Conservation (phyloP, 768 basidiomycete genomes). For the Boletus coccyginus region DNA sequence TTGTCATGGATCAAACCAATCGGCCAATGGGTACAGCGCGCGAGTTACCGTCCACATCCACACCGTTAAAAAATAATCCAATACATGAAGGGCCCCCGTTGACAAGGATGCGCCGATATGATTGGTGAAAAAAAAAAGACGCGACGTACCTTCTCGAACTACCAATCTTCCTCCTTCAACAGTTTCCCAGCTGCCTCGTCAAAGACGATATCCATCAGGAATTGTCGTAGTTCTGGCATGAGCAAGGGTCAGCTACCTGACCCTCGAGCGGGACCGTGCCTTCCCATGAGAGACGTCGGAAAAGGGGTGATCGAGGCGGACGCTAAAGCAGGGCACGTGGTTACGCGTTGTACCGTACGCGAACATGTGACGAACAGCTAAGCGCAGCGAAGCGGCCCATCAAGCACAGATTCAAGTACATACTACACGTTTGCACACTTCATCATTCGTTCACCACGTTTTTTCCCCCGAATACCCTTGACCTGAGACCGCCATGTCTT, state of each 20-base stretch:
- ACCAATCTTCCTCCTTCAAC: slow-evolving; percentile 90
- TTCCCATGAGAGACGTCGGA: slow-evolving; percentile 88
- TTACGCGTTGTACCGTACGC: slow-evolving; percentile 53
- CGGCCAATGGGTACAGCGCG: slow-evolving; percentile 88
- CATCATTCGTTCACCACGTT: not conserved
- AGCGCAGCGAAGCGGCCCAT: not conserved
- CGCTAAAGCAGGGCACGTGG: slow-evolving; percentile 38
- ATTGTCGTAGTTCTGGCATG: slow-evolving; percentile 83
- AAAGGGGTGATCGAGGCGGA: slow-evolving; percentile 72
- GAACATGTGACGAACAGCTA: slow-evolving; percentile 38
- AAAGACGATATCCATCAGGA: slow-evolving; percentile 89
- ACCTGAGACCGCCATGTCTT: slow-evolving; percentile 31
- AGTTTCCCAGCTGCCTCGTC: slow-evolving; percentile 76
- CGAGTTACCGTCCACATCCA: not conserved
- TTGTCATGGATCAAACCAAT: slow-evolving; percentile 92
- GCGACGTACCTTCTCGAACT: slow-evolving; percentile 91
- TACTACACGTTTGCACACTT: slow-evolving; percentile 29
- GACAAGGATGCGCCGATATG: not conserved
- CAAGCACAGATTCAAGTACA: not conserved
- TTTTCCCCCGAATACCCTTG: slow-evolving; percentile 30
- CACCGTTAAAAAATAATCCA: not conserved
- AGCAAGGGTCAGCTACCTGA: slow-evolving; percentile 90
- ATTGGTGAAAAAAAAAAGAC: not conserved
- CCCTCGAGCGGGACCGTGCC: slow-evolving; percentile 83
- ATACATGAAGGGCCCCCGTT: not conserved